These are phyloP conservation scores for Scenedesmus sp. DNA, from an alignment of 163 green algal species.

Conservation along the genomic window DNA sequence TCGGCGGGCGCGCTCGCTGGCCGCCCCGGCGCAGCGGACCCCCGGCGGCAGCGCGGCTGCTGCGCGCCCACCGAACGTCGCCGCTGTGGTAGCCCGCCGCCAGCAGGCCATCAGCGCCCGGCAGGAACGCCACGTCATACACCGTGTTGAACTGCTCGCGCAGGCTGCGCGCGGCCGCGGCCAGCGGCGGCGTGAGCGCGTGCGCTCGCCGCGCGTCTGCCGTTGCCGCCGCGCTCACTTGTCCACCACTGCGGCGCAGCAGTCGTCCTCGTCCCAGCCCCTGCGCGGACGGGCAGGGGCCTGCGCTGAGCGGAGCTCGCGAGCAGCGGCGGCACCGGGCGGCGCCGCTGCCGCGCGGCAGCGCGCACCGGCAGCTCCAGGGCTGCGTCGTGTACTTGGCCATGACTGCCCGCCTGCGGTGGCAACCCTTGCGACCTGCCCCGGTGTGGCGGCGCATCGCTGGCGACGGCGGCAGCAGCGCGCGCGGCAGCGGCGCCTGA, in stretches of 20 bases:
- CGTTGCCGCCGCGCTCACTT: too few species aligned
- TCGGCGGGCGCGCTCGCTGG: too few species aligned
- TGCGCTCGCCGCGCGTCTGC: not conserved
- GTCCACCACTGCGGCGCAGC: conserved; percentile 1
- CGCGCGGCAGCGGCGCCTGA: too few species aligned
- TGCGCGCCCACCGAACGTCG: conserved; percentile 14
- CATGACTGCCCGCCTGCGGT: too few species aligned
- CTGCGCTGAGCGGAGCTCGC: too few species aligned
- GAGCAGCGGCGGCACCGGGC: too few species aligned
- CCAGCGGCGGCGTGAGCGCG: not conserved
- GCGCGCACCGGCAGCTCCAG: conserved; percentile 28
- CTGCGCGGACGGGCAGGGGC: not conserved
- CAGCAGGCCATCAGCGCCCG: not conserved
- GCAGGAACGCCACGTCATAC: conserved; percentile 18
- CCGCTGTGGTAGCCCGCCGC: conserved; percentile 1
- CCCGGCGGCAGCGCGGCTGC: too few species aligned
- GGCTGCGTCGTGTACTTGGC: conserved; percentile 10
- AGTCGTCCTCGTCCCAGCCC: conserved; percentile 37
- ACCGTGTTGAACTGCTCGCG: conserved; percentile 34
- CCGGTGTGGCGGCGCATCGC: too few species aligned
- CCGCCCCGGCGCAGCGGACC: too few species aligned
- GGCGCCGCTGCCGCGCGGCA: too few species aligned
- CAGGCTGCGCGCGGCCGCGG: conserved; percentile 9
- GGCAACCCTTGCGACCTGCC: too few species aligned
- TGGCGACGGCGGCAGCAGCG: too few species aligned